Conservation (phyloP, 2,329 filamentous ascomycete genomes). For the Epichloe uncinata region DNA sequence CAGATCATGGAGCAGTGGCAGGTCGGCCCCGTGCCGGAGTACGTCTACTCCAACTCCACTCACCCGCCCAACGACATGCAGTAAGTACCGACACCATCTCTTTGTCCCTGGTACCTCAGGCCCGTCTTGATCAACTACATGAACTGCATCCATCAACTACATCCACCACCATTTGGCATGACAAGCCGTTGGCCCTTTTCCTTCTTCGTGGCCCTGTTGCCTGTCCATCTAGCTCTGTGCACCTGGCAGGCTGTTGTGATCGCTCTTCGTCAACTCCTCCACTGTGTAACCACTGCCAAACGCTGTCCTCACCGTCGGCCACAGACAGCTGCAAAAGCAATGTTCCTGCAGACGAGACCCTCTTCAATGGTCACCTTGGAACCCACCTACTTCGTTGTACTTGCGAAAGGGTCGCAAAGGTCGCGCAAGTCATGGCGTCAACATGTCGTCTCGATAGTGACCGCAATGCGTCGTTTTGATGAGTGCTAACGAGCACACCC, state of each 20-base stretch:
- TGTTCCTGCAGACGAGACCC: background rate
- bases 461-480: background rate
- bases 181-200: background rate
- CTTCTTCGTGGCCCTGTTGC: background rate
- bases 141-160: background rate
- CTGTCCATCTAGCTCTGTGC: background rate
- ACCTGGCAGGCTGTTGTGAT: background rate
- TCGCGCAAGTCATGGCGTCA: background rate
- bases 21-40: constrained; percentile 46
- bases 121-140: constrained; percentile 4
- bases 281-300: background rate
- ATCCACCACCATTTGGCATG: too few relatives aligned
- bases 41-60: constrained; percentile 41
- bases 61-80: constrained; percentile 43
- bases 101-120: constrained; percentile 18
- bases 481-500: constrained; percentile 16
- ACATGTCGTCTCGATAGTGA: background rate
- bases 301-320: background rate
- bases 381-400: background rate
- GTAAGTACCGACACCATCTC: constrained; percentile 34
- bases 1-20: constrained; percentile 50
- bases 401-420: background rate
- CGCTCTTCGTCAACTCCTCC: background rate
- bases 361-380: background rate
- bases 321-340: background rate